Evolutionary conservation across 129 eudicot species (phyloP).

Genomic region (Tanacetum coccineum): DNA sequence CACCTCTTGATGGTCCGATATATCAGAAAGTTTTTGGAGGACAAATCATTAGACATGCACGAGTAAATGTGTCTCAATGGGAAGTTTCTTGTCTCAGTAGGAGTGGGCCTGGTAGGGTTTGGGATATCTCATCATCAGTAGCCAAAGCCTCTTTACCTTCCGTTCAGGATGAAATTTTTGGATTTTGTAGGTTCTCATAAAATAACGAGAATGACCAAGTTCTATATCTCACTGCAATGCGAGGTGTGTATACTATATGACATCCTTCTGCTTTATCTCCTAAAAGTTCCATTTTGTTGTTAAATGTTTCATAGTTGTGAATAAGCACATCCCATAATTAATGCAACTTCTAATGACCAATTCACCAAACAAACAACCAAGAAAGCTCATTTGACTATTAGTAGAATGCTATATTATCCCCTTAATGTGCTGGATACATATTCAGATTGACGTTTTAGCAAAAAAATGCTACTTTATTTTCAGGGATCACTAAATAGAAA

Average conservation of each 20-base stretch:
- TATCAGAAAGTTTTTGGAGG: too few species aligned
- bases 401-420: conserved; percentile 1
- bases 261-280: background rate
- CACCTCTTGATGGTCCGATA: too few species aligned
- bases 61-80: conserved; percentile 88
- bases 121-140: conserved; percentile 59
- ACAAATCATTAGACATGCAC: too few species aligned
- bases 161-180: conserved; percentile 71
- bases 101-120: conserved; percentile 87
- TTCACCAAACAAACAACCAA: background rate
- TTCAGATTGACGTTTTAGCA: conserved; percentile 4
- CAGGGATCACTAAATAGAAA: background rate
- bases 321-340: background rate
- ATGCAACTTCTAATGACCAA: background rate
- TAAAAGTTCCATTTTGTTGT: background rate
- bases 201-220: conserved; percentile 40
- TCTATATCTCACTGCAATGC: conserved; percentile 59
- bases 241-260: conserved; percentile 36
- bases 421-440: background rate
- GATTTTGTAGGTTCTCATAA: conserved; percentile 69
- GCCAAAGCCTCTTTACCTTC: conserved; percentile 58
- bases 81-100: conserved; percentile 76
- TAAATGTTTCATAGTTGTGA: background rate
- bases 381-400: background rate
- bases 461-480: background rate